Base-by-base conservation (phyloP, 345 rosid species). In the Pugionium cornutum region DNA sequence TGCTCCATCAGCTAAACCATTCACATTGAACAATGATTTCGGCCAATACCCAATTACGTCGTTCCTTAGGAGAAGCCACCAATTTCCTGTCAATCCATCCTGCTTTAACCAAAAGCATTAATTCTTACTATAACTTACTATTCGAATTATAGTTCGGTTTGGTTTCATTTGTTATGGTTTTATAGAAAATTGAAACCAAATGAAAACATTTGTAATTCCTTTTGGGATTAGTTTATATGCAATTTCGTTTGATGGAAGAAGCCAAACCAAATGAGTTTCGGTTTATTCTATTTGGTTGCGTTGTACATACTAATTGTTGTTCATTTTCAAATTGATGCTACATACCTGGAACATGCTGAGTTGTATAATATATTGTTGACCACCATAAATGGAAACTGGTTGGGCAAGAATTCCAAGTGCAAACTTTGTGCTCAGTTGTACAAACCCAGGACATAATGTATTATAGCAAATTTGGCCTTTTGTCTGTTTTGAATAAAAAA, bases 41-140 rank as follows among this genome's bases (percentile, higher is more conserved):
- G 75, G 72, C 72, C 78, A 77, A 7, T 73, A 59, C 4, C 71
- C 78, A 26, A 69, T 30, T 30, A 29, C 37, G 2, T 42, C 36
- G 6, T 11, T 6, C 37, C 2, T 1, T 31, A 31, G 35, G 3
- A 74, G 42, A 18, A 18, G 18, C 74, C 74, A 68, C 74, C 78
- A 68, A 5, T 33, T 6, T 54, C 69, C 65, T 2, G 18, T 18
- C 18, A 42, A 7, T 30, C 0, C 1, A 39, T 67, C 69, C 75
- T 62, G 49, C 0, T 9, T 25, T 5, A 31, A 25, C 10, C 26
- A 58, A 41, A 41, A 34, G 3, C 5, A 34, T 18, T 18, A 18
- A 18, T 18, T 18, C 18, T 18, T 18, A 18, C 18, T 18, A 18
- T 18, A 18, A 18, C 18, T 18, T 18, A 18, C 18, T 0, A 18